A percentile compares a stretch with the other conserved stretches of the same genome.
These are phyloP conservation scores for Russula vinacea DNA, from an alignment of 768 basidiomycete species.

Conservation along the genomic window DNA sequence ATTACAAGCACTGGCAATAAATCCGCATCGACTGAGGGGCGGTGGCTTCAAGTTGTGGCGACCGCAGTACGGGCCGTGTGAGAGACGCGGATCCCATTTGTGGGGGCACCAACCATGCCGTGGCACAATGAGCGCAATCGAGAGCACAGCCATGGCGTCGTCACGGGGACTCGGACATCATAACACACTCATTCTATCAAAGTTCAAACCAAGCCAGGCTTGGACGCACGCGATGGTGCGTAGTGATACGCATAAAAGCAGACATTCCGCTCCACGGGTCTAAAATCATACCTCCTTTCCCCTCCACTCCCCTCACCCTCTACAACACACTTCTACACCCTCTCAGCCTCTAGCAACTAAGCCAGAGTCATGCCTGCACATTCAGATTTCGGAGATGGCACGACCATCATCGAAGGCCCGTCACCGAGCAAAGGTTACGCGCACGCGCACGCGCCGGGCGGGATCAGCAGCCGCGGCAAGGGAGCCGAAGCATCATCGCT, in stretches of 20 bases:
- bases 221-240: too few species aligned
- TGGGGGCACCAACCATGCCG: too few species aligned
- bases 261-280: too few species aligned
- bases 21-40: too few species aligned
- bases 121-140: background rate
- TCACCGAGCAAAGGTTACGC: background rate
- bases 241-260: too few species aligned
- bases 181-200: too few species aligned
- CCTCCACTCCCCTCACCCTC: background rate
- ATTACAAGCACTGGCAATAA: background rate
- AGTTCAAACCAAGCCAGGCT: too few species aligned
- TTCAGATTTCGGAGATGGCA: conserved; percentile 21
- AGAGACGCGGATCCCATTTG: background rate
- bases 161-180: background rate
- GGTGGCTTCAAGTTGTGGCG: too few species aligned
- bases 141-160: background rate
- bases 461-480: conserved; percentile 11
- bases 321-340: background rate
- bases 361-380: conserved; percentile 11
- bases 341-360: background rate
- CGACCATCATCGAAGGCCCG: conserved; percentile 16
- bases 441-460: background rate
- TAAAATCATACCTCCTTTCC: background rate
- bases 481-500: background rate
- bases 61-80: too few species aligned